Conservation (phyloP, 352 stramenopile species). For the Phytopythium oedochilum region DNA sequence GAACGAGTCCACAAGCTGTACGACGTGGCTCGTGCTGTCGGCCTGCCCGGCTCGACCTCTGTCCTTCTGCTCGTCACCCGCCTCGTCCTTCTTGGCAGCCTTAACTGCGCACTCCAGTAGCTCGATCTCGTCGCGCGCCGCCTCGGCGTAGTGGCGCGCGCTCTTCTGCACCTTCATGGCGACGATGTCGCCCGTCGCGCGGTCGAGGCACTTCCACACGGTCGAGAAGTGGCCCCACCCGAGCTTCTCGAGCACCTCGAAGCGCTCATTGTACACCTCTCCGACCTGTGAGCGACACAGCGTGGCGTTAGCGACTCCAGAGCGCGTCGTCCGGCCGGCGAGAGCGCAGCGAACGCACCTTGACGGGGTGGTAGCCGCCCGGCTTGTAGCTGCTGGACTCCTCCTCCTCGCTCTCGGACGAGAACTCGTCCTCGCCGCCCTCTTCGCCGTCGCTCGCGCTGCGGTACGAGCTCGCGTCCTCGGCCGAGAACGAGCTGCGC, state of each 20-base stretch:
- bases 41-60: slow-evolving; percentile 2
- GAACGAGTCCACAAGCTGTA: slow-evolving; percentile 92
- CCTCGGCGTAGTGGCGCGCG: slow-evolving; percentile 97
- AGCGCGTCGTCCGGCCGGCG: too few species aligned
- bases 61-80: not conserved
- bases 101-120: slow-evolving; percentile 91
- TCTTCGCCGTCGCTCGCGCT: slow-evolving; percentile 15
- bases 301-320: not conserved
- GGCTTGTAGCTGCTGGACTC: slow-evolving; percentile 94
- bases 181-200: slow-evolving; percentile 76
- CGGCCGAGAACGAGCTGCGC: slow-evolving; percentile 18
- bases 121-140: slow-evolving; percentile 98
- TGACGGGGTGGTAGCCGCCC: slow-evolving; percentile 97
- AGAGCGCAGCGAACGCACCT: slow-evolving; percentile 37
- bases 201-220: slow-evolving; percentile 97
- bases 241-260: slow-evolving; percentile 98
- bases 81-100: slow-evolving; percentile 28
- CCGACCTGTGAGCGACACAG: slow-evolving; percentile 46
- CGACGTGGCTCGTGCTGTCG: slow-evolving; percentile 39
- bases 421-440: slow-evolving; percentile 90
- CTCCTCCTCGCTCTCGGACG: slow-evolving; percentile 87
- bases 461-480: slow-evolving; percentile 11
- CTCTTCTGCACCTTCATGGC: slow-evolving; percentile 98
- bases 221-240: slow-evolving; percentile 99
- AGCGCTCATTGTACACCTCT: slow-evolving; percentile 92